Evolutionary conservation across 1,284 basidiomycete species (phyloP), one percentile per base, ranked within the genome.

Genomic region (Schizophyllum amplum): DNA sequence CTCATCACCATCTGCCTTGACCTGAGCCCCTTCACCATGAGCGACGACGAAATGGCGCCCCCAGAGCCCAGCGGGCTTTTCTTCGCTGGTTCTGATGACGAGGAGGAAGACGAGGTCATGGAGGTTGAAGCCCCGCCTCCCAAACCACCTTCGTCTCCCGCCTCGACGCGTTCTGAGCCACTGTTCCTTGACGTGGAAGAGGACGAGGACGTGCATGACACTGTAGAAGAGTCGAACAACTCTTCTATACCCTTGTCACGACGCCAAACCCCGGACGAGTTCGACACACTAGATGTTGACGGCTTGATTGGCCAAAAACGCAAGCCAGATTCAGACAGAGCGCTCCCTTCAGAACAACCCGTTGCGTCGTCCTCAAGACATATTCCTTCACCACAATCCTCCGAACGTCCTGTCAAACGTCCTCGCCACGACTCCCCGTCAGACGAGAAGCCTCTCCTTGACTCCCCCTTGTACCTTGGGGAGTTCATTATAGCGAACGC

Each of bases 401-500:
- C 33, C 17, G 33, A 42, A 42, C 33, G 33, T 42, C 33, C 33
- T 17, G 11, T 17, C 7, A 42, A 42, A 42, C 33, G 33, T 17
- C 13, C 17, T 2, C 33, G 33, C 17, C 33, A 17, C 33, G 33
- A 9, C 17, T 13, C 33, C 33, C 17, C 33, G 51, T 57, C 21
- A 33, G 54, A 24, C 56, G 7, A 17, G 13, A 17, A 9, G 33
- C 7, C 33, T 42, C 3, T 17, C 33, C 13, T 42, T 17, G 60
- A 26, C 57, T 53, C 51, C 55, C 67, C 3, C 71, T 73, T 51
- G 59, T 90, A 87, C 63, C 66, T 91, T 21, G 88, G 88, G 11
- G 83, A 84, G 50, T 75, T 90, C 57, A 61, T 90, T 9, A 77
- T 90, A n/a, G 76, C 78, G n/a, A 86, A 87, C 63, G 88, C 87